phyloP scores from a whole-genome alignment of 202 grass and related monocot species.

The Schoenoplectus tabernaemontani region DNA sequence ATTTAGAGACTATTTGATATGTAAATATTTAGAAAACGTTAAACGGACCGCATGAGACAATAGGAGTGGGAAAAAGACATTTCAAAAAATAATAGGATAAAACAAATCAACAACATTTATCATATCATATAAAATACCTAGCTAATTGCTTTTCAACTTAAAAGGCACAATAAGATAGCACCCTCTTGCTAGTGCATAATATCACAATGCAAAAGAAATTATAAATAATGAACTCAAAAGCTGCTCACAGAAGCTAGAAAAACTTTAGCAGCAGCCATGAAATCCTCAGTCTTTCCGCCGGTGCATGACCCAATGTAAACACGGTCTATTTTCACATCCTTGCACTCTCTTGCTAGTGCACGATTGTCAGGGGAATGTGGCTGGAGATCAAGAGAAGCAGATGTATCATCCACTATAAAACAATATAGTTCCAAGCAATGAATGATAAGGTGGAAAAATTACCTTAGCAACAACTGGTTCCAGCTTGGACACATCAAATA shows the following conservation, averaged over 20 bases:
- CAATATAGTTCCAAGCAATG: not conserved
- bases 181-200: not conserved
- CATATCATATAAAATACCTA: not conserved
- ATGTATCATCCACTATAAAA: slow-evolving; percentile 15
- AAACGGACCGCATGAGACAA: too few species aligned
- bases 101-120: not conserved
- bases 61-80: too few species aligned
- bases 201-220: not conserved
- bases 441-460: not conserved
- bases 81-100: too few species aligned
- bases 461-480: slow-evolving; percentile 98
- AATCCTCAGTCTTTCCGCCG: slow-evolving; percentile 91
- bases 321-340: slow-evolving; percentile 87
- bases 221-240: slow-evolving; percentile 22
- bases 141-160: not conserved
- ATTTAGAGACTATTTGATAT: not conserved
- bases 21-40: not conserved
- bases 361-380: slow-evolving; percentile 96
- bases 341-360: slow-evolving; percentile 93
- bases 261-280: slow-evolving; percentile 83
- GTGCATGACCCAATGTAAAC: slow-evolving; percentile 98
- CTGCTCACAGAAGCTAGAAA: slow-evolving; percentile 80
- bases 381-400: slow-evolving; percentile 32
- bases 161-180: not conserved
- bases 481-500: slow-evolving; percentile 82